A percentile compares a stretch with the other conserved stretches of the same genome.
These are phyloP conservation scores for Ceratobasidium sp. DNA, from an alignment of 1,284 basidiomycete genomes.

Conservation along the genomic window DNA sequence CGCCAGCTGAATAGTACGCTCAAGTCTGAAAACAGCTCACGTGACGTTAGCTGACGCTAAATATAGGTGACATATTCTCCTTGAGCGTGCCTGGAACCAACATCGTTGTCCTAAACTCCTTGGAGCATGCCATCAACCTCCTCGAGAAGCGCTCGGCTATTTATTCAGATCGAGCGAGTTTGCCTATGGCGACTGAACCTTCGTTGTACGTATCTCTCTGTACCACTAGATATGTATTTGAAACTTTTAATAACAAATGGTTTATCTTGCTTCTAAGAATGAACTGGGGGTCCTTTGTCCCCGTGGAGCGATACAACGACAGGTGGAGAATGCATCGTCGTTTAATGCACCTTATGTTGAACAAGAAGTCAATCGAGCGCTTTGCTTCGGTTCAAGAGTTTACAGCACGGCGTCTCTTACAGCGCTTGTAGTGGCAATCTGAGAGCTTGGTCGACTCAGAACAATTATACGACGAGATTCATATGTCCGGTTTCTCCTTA, in stretches of 20 bases:
- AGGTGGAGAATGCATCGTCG: conserved; percentile 31
- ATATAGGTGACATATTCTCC: conserved; percentile 33
- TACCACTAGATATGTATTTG: neutral
- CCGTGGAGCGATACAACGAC: conserved; percentile 22
- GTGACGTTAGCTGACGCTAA: too few species aligned
- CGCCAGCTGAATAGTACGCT: too few species aligned
- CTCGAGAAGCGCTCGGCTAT: conserved; percentile 37
- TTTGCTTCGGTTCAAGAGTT: neutral
- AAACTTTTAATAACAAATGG: neutral
- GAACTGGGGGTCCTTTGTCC: conserved; percentile 24
- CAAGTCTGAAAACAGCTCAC: too few species aligned
- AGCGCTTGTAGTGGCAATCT: neutral
- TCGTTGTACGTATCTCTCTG: conserved; percentile 21
- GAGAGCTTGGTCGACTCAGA: neutral
- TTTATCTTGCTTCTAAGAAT: neutral
- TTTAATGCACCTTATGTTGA: conserved; percentile 11
- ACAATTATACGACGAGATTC: neutral
- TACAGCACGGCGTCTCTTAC: neutral
- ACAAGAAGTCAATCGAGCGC: conserved; percentile 13
- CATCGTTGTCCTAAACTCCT: conserved; percentile 26
- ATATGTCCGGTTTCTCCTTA: neutral
- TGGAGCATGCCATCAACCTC: conserved; percentile 16
- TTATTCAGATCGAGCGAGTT: conserved; percentile 23
- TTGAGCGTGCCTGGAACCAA: conserved; percentile 18
- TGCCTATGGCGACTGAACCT: conserved; percentile 16